Conservation (phyloP, 2,329 filamentous ascomycete genomes). For the Ciborinia camelliae region DNA sequence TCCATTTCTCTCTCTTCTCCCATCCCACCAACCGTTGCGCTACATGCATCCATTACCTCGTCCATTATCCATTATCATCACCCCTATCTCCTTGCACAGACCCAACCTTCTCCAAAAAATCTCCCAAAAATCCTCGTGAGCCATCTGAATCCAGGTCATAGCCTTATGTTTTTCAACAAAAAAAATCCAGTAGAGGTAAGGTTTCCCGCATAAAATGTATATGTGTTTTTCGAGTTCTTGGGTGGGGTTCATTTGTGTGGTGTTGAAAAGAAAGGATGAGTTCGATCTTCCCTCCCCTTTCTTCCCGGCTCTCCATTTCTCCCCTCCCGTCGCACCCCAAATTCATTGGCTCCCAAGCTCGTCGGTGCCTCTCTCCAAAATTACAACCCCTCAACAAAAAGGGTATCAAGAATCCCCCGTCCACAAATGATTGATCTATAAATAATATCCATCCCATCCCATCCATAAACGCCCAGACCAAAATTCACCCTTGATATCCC, state of each 20-base stretch:
- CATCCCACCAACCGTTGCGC: too few species aligned
- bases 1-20: not conserved
- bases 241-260: not conserved
- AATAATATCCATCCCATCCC: not conserved
- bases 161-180: slow-evolving; percentile 3
- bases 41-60: too few species aligned
- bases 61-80: too few species aligned
- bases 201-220: not conserved
- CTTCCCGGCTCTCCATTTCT: not conserved
- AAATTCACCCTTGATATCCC: not conserved
- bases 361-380: not conserved
- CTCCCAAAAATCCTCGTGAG: not conserved
- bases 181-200: slow-evolving; percentile 7
- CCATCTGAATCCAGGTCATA: slow-evolving; percentile 11
- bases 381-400: not conserved
- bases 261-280: not conserved
- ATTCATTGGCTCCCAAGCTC: not conserved
- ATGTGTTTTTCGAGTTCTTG: not conserved
- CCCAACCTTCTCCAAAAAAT: not conserved
- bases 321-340: not conserved
- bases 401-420: not conserved
- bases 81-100: not conserved
- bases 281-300: not conserved
- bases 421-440: not conserved
- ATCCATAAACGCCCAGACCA: slow-evolving; percentile 6